These are phyloP conservation scores for Trichosanthes cucumerina DNA, from an alignment of 306 rosid genomes.

Conservation along the genomic window DNA sequence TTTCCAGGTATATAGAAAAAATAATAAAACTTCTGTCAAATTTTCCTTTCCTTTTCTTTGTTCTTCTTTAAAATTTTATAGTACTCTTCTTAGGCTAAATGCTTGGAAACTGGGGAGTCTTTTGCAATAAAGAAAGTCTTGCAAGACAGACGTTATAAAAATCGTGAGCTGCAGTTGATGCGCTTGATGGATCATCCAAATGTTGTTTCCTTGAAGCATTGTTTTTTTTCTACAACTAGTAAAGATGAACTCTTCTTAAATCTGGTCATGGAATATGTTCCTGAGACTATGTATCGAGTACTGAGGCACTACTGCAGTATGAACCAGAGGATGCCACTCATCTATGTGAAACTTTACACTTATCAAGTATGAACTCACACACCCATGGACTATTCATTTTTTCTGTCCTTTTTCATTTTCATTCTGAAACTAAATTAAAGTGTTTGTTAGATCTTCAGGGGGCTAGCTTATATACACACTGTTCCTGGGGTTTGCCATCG, in stretches of 20 bases:
- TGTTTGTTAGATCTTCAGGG: slow-evolving; percentile 68
- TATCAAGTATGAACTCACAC: slow-evolving; percentile 57
- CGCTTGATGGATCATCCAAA: slow-evolving; percentile 94
- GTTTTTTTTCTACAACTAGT: slow-evolving; percentile 81
- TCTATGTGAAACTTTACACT: slow-evolving; percentile 82
- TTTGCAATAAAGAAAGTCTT: slow-evolving; percentile 93
- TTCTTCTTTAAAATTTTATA: not conserved
- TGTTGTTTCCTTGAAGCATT: slow-evolving; percentile 69
- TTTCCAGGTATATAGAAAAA: slow-evolving; percentile 58
- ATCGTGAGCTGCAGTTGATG: slow-evolving; percentile 90
- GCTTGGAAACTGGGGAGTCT: slow-evolving; percentile 80
- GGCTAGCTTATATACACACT: slow-evolving; percentile 81
- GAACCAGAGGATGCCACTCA: slow-evolving; percentile 91
- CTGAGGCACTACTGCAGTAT: slow-evolving; percentile 62
- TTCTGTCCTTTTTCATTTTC: slow-evolving; percentile 4
- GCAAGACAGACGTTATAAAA: slow-evolving; percentile 83
- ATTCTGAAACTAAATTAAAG: slow-evolving; percentile 10
- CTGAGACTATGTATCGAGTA: slow-evolving; percentile 79
- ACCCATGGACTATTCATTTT: not conserved
- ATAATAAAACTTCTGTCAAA: not conserved
- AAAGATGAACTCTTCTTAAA: slow-evolving; percentile 81
- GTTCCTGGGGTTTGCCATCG: slow-evolving; percentile 89
- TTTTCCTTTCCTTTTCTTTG: not conserved
- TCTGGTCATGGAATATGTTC: slow-evolving; percentile 89
- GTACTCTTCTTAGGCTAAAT: slow-evolving; percentile 64